Percentiles rank a stretch among this genome's conserved stretches.
phyloP scores from a whole-genome alignment of 2,329 filamentous ascomycete genomes.

The Colletotrichum gloeosporioides region DNA sequence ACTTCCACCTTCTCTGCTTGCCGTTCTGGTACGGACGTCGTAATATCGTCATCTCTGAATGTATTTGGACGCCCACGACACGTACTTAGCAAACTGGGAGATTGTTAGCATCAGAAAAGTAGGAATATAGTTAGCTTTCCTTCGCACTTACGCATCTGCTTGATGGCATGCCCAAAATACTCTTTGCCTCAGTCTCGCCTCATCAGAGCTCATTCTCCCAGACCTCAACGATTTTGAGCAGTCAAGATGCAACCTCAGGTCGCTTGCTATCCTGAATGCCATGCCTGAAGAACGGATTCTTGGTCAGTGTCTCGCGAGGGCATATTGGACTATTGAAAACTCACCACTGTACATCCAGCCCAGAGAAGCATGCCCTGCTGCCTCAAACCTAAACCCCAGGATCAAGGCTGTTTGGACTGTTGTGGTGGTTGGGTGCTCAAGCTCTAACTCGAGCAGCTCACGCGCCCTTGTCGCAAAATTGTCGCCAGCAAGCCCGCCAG shows the following conservation, averaged over 20 bases:
- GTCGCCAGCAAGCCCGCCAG: background rate
- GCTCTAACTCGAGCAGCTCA: background rate
- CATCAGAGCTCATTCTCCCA: background rate
- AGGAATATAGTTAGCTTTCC: fast-evolving
- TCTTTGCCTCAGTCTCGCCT: background rate
- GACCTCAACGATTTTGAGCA: background rate
- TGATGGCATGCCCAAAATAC: constrained; percentile 14
- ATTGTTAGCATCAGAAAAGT: background rate
- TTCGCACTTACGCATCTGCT: background rate
- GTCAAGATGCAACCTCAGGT: background rate
- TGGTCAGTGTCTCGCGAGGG: background rate
- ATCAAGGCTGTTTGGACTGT: constrained; percentile 7
- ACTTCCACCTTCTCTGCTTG: background rate
- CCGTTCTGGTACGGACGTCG: background rate
- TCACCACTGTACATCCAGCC: constrained; percentile 14
- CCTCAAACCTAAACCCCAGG: background rate
- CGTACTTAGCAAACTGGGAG: background rate
- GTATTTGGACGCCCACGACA: background rate
- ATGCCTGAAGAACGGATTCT: background rate
- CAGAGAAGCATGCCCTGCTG: background rate
- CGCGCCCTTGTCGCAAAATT: background rate
- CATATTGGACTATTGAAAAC: background rate
- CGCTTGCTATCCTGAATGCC: background rate
- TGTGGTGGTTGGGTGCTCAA: background rate
- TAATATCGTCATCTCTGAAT: constrained; percentile 2